phyloP scores from a whole-genome alignment of 495 filamentous ascomycete genomes.

The Glonium stellatum region DNA sequence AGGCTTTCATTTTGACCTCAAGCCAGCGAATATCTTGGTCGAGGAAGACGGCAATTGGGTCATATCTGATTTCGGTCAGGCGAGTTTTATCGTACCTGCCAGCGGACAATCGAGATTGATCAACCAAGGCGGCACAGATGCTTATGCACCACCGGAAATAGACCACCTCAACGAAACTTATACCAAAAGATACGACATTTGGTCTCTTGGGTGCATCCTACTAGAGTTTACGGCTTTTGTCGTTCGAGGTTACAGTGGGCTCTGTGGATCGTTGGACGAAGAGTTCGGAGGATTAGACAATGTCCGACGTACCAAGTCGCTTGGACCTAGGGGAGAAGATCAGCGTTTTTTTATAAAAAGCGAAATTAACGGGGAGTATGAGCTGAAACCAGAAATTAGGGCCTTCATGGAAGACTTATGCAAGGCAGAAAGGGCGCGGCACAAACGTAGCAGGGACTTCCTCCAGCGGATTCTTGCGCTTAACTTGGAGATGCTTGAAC shows the following conservation, averaged over 20 bases:
- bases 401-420: constrained; percentile 7
- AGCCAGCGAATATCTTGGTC: constrained; percentile 22
- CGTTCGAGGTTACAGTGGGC: constrained; percentile 9
- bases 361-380: not conserved
- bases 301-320: not conserved
- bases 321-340: not conserved
- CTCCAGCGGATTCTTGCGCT: constrained; percentile 3
- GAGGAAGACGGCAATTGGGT: constrained; percentile 9
- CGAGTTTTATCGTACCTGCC: constrained; percentile 3
- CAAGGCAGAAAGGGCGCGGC: not conserved
- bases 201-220: constrained; percentile 22
- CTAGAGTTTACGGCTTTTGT: constrained; percentile 16
- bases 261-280: constrained; percentile 3
- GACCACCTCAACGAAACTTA: constrained; percentile 1
- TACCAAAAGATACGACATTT: constrained; percentile 15
- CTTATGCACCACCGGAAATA: constrained; percentile 23
- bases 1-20: constrained; percentile 20
- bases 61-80: constrained; percentile 21
- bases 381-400: constrained; percentile 4
- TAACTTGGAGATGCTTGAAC: constrained; percentile 8
- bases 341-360: constrained; percentile 5
- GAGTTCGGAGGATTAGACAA: constrained; percentile 5
- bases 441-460: constrained; percentile 3
- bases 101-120: constrained; percentile 8
- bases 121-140: constrained; percentile 13